Evolutionary conservation across 2,329 filamentous ascomycete genomes (phyloP).

Genomic region (Colletotrichum higginsianum): DNA sequence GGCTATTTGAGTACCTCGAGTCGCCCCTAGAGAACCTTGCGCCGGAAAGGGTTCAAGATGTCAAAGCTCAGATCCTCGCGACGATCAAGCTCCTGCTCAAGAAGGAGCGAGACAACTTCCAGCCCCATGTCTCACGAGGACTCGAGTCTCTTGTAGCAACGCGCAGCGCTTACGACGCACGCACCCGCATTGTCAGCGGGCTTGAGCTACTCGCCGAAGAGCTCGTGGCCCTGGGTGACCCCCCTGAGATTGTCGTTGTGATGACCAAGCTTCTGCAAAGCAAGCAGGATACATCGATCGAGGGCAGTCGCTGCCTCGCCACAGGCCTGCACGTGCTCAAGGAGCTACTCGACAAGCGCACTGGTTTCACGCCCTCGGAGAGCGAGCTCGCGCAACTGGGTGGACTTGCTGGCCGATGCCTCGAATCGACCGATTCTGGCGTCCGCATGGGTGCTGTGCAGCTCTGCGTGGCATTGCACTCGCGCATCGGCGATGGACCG

Average conservation of each 20-base stretch:
- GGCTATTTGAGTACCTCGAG: conserved; percentile 81
- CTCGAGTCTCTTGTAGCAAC: conserved; percentile 78
- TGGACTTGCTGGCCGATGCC: conserved; percentile 67
- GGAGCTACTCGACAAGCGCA: conserved; percentile 68
- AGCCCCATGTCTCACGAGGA: conserved; percentile 76
- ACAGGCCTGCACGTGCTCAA: conserved; percentile 77
- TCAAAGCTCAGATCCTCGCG: conserved; percentile 81
- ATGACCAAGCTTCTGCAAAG: conserved; percentile 65
- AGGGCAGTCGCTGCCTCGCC: conserved; percentile 68
- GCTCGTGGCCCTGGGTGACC: conserved; percentile 76
- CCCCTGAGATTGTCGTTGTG: conserved; percentile 71
- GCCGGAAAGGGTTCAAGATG: conserved; percentile 77
- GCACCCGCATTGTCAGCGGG: conserved; percentile 80
- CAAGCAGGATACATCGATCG: conserved; percentile 58
- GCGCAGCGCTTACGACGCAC: conserved; percentile 76
- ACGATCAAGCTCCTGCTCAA: conserved; percentile 82
- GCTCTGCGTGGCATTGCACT: conserved; percentile 81
- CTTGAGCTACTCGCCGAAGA: conserved; percentile 82
- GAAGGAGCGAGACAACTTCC: conserved; percentile 76
- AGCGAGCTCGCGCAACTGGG: conserved; percentile 67
- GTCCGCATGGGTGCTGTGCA: conserved; percentile 84
- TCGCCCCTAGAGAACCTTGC: conserved; percentile 68
- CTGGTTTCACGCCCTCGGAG: conserved; percentile 65
- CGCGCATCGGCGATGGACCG: conserved; percentile 68
- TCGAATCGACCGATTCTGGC: conserved; percentile 73